These are phyloP conservation scores for Jatropha curcas DNA, from an alignment of 345 rosid species.

Conservation along the genomic window DNA sequence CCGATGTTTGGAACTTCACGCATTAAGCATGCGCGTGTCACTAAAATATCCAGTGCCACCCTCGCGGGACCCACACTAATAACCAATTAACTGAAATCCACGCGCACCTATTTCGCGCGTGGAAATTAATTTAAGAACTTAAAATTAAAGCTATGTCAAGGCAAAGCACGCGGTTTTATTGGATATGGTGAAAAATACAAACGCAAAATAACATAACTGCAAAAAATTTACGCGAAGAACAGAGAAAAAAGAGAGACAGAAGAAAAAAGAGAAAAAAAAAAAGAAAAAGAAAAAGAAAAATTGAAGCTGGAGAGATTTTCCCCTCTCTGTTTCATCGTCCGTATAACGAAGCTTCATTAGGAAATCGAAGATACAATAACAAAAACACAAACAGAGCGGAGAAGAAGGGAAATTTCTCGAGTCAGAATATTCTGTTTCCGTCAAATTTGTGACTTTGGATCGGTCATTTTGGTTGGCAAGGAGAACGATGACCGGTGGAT, in stretches of 20 bases:
- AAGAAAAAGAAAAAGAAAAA: background rate
- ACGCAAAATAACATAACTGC: background rate
- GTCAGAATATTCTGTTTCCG: constrained; percentile 7
- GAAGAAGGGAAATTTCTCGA: background rate
- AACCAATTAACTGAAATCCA: background rate
- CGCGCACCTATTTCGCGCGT: background rate
- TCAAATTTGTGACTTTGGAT: constrained; percentile 9
- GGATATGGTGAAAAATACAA: background rate
- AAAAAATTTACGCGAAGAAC: background rate
- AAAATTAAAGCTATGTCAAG: too few species aligned
- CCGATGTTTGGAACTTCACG: background rate
- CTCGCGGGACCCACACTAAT: background rate
- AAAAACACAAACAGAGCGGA: background rate
- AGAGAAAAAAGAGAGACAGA: background rate
- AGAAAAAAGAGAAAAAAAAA: background rate
- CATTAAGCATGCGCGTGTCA: background rate
- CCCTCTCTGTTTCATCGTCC: constrained; percentile 14
- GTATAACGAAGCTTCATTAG: background rate
- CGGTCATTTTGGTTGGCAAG: background rate
- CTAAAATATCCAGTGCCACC: background rate
- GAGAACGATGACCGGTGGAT: constrained; percentile 55
- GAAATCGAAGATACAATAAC: background rate
- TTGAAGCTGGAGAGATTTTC: constrained; percentile 3
- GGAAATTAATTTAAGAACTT: background rate
- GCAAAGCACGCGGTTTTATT: constrained; percentile 2